A percentile compares a stretch with the other conserved stretches of the same genome.
These are phyloP conservation scores for Ustilago hordei DNA, from an alignment of 1,284 basidiomycete species.

Conservation along the genomic window DNA sequence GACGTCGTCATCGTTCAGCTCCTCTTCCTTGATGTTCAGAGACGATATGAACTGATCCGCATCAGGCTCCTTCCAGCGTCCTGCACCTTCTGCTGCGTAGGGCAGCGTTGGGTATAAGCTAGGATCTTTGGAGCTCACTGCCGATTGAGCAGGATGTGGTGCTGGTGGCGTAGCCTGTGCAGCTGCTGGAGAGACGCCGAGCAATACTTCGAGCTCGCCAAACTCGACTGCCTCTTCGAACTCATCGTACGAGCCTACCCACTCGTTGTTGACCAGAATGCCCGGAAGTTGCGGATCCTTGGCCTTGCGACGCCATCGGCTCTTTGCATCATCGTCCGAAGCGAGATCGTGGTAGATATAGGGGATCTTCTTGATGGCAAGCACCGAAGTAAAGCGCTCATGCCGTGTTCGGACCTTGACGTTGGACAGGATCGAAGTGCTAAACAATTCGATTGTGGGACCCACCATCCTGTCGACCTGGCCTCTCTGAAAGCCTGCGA, in stretches of 20 bases:
- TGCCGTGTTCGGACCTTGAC: conserved; percentile 64
- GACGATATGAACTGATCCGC: conserved; percentile 61
- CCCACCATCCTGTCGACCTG: conserved; percentile 24
- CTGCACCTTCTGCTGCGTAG: conserved; percentile 54
- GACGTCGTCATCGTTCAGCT: conserved; percentile 58
- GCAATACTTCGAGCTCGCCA: conserved; percentile 65
- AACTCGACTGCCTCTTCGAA: conserved; percentile 69
- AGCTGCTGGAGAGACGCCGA: conserved; percentile 42
- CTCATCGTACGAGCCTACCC: conserved; percentile 67
- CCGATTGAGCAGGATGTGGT: conserved; percentile 46
- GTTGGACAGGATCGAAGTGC: conserved; percentile 68
- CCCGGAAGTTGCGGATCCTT: conserved; percentile 64
- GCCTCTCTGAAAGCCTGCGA: neutral
- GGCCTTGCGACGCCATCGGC: conserved; percentile 66
- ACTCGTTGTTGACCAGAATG: conserved; percentile 68
- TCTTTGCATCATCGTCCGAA: conserved; percentile 66
- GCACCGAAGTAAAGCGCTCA: conserved; percentile 64
- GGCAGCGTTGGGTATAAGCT: conserved; percentile 46
- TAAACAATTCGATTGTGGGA: conserved; percentile 67
- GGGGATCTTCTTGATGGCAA: conserved; percentile 65
- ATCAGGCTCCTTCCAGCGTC: conserved; percentile 48
- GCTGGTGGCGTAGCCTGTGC: conserved; percentile 10
- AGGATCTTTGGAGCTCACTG: conserved; percentile 50
- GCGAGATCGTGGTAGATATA: conserved; percentile 67
- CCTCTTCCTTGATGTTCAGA: conserved; percentile 57